phyloP scores from a whole-genome alignment of 306 rosid genomes.

The Trifolium pratense region DNA sequence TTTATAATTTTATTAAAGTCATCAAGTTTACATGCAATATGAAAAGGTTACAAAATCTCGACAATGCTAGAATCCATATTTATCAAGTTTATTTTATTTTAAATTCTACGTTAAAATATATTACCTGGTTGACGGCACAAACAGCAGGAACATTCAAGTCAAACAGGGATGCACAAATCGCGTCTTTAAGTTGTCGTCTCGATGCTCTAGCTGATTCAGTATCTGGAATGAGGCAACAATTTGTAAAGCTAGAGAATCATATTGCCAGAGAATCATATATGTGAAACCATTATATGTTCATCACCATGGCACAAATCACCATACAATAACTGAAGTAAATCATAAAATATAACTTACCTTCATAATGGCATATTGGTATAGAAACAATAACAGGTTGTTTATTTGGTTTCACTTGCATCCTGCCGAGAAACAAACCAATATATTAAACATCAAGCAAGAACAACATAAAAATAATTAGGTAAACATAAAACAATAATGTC shows the following conservation, averaged over 20 bases:
- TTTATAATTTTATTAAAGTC: neutral
- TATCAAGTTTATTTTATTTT: neutral
- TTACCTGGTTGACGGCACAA: conserved; percentile 91
- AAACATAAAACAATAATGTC: conserved; percentile 13
- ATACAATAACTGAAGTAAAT: conserved; percentile 7
- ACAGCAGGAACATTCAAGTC: conserved; percentile 90
- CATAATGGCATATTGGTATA: conserved; percentile 82
- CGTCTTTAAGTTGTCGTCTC: conserved; percentile 81
- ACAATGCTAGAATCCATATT: neutral
- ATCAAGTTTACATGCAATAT: neutral
- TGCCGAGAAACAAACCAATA: conserved; percentile 44
- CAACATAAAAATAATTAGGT: conserved; percentile 4
- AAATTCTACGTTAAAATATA: neutral
- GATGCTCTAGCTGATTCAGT: conserved; percentile 85
- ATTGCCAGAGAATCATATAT: conserved; percentile 11
- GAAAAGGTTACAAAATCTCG: neutral
- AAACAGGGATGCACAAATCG: conserved; percentile 69
- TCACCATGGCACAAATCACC: neutral
- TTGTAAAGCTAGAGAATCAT: conserved; percentile 13
- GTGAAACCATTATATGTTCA: conserved; percentile 1
- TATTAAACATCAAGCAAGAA: conserved; percentile 24
- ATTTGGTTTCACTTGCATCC: conserved; percentile 84
- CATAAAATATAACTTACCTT: conserved; percentile 62
- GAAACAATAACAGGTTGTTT: conserved; percentile 77
- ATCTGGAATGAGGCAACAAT: conserved; percentile 56